Conservation (phyloP, 805 yeast species). For the Candida wancherniae region DNA sequence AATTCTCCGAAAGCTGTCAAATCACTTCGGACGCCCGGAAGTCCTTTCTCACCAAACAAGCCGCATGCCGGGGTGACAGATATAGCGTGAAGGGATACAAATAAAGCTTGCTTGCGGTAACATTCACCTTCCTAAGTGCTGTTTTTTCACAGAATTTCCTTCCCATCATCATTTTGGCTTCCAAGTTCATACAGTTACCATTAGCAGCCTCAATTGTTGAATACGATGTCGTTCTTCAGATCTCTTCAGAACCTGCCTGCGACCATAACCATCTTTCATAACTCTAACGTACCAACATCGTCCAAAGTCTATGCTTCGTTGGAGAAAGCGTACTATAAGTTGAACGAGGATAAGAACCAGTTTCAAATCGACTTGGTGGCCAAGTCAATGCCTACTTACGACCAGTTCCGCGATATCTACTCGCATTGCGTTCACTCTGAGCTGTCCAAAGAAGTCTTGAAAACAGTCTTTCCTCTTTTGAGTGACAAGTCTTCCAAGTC, state of each 20-base stretch:
- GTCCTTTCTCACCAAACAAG: too few species aligned
- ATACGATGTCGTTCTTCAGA: constrained; percentile 36
- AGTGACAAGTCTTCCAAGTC: constrained; percentile 19
- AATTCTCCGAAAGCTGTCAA: too few species aligned
- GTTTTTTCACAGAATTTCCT: too few species aligned
- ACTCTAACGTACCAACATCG: constrained; percentile 30
- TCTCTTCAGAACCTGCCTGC: constrained; percentile 40
- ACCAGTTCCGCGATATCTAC: constrained; percentile 31
- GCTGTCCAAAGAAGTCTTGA: constrained; percentile 22
- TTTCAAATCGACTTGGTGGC: constrained; percentile 36
- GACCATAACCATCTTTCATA: constrained; percentile 39
- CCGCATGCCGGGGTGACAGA: too few species aligned
- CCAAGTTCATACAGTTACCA: too few species aligned
- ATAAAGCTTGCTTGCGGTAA: too few species aligned
- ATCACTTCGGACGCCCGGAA: too few species aligned
- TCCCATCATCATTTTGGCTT: too few species aligned
- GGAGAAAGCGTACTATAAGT: constrained; percentile 25
- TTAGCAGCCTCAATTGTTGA: too few species aligned
- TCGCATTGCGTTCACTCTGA: constrained; percentile 24
- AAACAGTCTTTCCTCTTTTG: constrained; percentile 35
- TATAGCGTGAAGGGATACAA: too few species aligned
- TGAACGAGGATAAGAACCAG: constrained; percentile 27
- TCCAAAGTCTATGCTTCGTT: constrained; percentile 27
- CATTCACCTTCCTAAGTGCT: too few species aligned
- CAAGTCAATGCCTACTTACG: constrained; percentile 39